Conservation (phyloP, 495 filamentous ascomycete species). For the Chaetomium fimeti region DNA sequence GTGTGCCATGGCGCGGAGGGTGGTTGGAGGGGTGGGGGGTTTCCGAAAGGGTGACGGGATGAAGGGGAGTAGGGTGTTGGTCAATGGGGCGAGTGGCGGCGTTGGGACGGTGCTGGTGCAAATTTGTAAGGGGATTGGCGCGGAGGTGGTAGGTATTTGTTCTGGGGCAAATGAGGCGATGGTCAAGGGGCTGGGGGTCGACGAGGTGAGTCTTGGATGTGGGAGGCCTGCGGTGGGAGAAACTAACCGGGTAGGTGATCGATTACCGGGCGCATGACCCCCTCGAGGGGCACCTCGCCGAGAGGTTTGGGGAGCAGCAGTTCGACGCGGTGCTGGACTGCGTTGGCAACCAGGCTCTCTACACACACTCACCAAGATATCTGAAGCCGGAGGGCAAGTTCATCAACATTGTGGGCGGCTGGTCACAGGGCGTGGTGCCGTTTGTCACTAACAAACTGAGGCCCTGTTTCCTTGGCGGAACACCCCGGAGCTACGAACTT, state of each 20-base stretch:
- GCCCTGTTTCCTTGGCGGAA: slow-evolving; percentile 41
- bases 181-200: slow-evolving; percentile 39
- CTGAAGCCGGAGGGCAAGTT: slow-evolving; percentile 41
- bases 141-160: slow-evolving; percentile 38
- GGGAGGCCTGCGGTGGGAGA: neutral
- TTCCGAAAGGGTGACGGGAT: slow-evolving; percentile 1
- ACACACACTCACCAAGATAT: slow-evolving; percentile 33
- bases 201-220: slow-evolving; percentile 34
- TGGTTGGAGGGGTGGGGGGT: neutral
- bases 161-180: slow-evolving; percentile 33
- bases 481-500: slow-evolving; percentile 37
- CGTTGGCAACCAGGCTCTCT: slow-evolving; percentile 40
- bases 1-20: slow-evolving; percentile 21
- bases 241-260: slow-evolving; percentile 32
- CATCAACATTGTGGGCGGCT: slow-evolving; percentile 40
- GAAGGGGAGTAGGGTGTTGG: slow-evolving; percentile 33
- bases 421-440: slow-evolving; percentile 32
- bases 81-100: slow-evolving; percentile 50
- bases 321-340: slow-evolving; percentile 46
- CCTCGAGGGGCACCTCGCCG: slow-evolving; percentile 31
- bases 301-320: slow-evolving; percentile 31
- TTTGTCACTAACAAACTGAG: slow-evolving; percentile 36
- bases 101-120: slow-evolving; percentile 45
- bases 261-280: slow-evolving; percentile 37
- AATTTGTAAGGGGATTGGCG: slow-evolving; percentile 37